Evolutionary conservation across 2,329 filamentous ascomycete genomes (phyloP).

Genomic region (Sporothrix brasiliensis): DNA sequence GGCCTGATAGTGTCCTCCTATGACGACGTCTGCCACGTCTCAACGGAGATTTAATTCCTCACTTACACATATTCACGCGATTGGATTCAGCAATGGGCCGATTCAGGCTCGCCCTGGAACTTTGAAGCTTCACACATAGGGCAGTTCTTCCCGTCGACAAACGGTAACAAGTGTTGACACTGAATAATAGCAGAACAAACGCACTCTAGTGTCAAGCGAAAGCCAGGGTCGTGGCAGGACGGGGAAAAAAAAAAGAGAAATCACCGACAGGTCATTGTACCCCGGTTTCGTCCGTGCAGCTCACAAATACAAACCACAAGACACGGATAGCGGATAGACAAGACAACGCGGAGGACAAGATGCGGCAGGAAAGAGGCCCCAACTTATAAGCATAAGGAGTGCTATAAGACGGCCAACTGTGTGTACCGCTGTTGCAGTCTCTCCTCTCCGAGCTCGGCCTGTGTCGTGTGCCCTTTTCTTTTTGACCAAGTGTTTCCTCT

Average conservation of each 20-base stretch:
- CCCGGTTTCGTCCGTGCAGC: slow-evolving; percentile 18
- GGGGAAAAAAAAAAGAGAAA: neutral
- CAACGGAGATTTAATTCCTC: neutral
- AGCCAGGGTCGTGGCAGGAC: neutral
- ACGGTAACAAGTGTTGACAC: too few species aligned
- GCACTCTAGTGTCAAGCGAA: neutral
- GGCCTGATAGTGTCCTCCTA: neutral
- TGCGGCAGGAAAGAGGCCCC: slow-evolving; percentile 11
- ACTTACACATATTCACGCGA: slow-evolving; percentile 28
- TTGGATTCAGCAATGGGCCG: slow-evolving; percentile 14
- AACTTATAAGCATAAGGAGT: neutral
- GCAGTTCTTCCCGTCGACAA: neutral
- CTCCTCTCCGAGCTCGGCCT: slow-evolving; percentile 2
- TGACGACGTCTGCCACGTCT: neutral
- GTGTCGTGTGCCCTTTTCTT: neutral
- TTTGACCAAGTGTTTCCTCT: neutral
- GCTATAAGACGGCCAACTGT: slow-evolving; percentile 12
- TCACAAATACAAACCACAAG: slow-evolving; percentile 5
- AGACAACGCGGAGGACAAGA: neutral
- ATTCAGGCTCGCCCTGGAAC: neutral
- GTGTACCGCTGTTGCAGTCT: slow-evolving; percentile 1
- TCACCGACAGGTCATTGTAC: neutral
- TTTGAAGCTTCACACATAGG: neutral
- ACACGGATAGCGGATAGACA: slow-evolving; percentile 8
- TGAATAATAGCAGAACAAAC: neutral